Evolutionary conservation across 2,329 filamentous ascomycete species (phyloP), one percentile per base, ranked within the genome.

Genomic region (Apiospora phragmitis): DNA sequence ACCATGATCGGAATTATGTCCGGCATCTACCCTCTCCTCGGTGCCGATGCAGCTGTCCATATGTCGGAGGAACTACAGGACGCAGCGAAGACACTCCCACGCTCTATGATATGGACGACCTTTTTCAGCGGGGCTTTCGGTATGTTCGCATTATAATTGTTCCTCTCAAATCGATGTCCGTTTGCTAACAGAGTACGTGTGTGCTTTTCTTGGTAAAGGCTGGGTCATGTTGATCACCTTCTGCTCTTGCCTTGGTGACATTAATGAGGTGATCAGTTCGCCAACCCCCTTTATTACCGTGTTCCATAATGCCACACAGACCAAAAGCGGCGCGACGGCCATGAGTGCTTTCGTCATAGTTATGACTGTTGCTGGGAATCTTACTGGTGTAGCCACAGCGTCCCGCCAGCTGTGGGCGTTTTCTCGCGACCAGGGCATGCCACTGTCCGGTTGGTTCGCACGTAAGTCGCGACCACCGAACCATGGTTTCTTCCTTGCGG

Each of bases 1-100:
- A 85, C 85, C 71, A 82, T 86, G 62, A 83, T 85, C 0, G 85
- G 85, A 8, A 76, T 86, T 45, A 81, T 85, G 3, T 81, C 77
- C 79, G 70, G 81, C 76, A 70, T 85, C 76, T 65, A 77, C 82
- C 71, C 79, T 2, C 77, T 82, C 51, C 76, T 80, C 69, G 80
- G 81, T 21, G 77, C 79, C 45, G 81, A 83, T 73, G 77, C 77
- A 0, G 78, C 78, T 6, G 77, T 80, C 7, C 78, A 81, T 73
- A 79, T 81, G 78, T 75, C 81, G 11, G 82, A 84, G 72, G 83
- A 84, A 72, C 77, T 83, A 26, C 75, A 76, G 42, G 76, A 83
- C 65, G 80, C 82, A 0, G 77, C 77, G 0, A 71, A 73, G 5
- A 77, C 79, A 1, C 74, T 84, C 2, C 83, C 82, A 9, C 75